Base-by-base conservation (phyloP, 2,329 filamentous ascomycete genomes). In the Arthrocladium fulminans region DNA sequence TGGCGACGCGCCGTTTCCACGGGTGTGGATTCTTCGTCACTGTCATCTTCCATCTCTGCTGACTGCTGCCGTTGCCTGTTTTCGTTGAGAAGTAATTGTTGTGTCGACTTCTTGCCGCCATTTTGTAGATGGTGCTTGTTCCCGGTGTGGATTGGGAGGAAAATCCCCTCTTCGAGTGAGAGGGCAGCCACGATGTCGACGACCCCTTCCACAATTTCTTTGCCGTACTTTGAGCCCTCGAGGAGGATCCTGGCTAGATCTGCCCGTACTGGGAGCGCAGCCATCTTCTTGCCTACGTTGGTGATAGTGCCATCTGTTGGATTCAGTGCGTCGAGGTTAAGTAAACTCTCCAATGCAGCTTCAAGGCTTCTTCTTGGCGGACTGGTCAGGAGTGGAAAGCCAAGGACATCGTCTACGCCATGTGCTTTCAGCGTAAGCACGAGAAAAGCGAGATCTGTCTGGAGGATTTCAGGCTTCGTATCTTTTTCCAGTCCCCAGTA, bases 361-460 rank as follows among this genome's bases (percentile, higher is more conserved):
- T 90, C 81, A 43, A 96, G 77, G 0, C 86, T 77, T 54, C 94
- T 84, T 2, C 80, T 68, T 7, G 86, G 81, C 0, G 92, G 92
- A 0, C 78, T 76, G 48, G 94, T 88, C 63, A 97, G 81, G 41
- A 96, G 79, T 0, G 90, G 88, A 53, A 98, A 98, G 0, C 75
- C 72, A 17, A 88, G 71, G 2, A 95, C 78, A 60, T 97, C 84
- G 22, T 86, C 75, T 10, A 97, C 82, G 0, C 89, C 88, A 47
- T 88, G 79, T 0, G 90, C 88, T 65, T 95, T 96, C 84, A 98
- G 94, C 0, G 86, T 94, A 8, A 98, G 71, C 1, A 96, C 75
- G 0, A 90, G 86, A 27, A 88, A 84, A 17, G 88, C 79, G 4
- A 97, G 77, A 63, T 98, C 90, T 60, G 87, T 94, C 17, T 92